Percentiles rank a stretch among this genome's conserved stretches.
Conservation (phyloP, 768 basidiomycete genomes). For the Leucosporidium yakuticum region DNA sequence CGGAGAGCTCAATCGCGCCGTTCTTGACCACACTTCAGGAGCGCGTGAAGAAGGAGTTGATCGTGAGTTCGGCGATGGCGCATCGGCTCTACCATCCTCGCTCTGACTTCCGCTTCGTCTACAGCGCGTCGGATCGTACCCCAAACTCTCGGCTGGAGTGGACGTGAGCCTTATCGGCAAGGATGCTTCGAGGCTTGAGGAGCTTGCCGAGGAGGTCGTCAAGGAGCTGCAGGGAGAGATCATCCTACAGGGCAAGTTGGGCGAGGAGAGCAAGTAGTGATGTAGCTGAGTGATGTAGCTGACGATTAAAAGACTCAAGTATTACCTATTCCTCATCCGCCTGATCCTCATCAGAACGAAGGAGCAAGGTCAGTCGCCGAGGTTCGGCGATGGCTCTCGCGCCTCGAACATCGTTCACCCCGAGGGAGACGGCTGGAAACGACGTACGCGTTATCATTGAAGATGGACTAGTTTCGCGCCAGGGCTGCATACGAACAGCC, state of each 20-base stretch:
- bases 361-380: too few species aligned
- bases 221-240: slow-evolving; percentile 46
- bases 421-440: too few species aligned
- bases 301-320: too few species aligned
- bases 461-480: too few species aligned
- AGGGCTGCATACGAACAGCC: too few species aligned
- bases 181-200: slow-evolving; percentile 43
- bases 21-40: slow-evolving; percentile 72
- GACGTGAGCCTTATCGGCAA: slow-evolving; percentile 62
- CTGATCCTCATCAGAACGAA: too few species aligned
- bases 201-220: slow-evolving; percentile 46
- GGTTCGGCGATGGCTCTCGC: too few species aligned
- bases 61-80: slow-evolving; percentile 61
- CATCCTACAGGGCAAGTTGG: slow-evolving; percentile 42
- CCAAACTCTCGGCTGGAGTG: slow-evolving; percentile 52
- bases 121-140: slow-evolving; percentile 29
- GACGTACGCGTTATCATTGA: too few species aligned
- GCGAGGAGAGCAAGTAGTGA: slow-evolving; percentile 24
- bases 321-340: too few species aligned
- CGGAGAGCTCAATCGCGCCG: slow-evolving; percentile 82
- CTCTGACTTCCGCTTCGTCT: neutral
- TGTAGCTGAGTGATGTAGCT: neutral
- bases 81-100: slow-evolving; percentile 51
- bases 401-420: too few species aligned
- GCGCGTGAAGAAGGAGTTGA: slow-evolving; percentile 64